Conservation (phyloP, 805 yeast species). For the Nakazawaea anatomiae region DNA sequence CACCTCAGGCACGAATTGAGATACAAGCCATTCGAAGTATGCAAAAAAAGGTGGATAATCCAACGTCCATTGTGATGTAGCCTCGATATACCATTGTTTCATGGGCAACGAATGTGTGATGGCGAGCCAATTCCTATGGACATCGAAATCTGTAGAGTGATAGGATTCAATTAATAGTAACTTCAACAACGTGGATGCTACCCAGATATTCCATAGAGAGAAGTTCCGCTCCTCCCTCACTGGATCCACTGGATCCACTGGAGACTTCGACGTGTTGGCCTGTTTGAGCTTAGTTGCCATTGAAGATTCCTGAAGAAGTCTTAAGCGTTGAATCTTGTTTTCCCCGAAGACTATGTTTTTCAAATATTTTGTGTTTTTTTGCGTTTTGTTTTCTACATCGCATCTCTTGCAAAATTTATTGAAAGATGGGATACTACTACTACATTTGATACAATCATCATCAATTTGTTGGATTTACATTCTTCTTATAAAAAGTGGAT, state of each 20-base stretch:
- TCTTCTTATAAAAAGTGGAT: too few relatives aligned
- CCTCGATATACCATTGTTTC: constrained; percentile 75
- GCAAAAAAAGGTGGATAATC: constrained; percentile 99
- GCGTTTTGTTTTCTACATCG: not conserved
- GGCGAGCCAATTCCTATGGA: constrained; percentile 96
- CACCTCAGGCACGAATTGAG: constrained; percentile 60
- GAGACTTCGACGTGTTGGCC: not conserved
- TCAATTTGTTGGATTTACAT: too few relatives aligned
- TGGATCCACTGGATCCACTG: not conserved
- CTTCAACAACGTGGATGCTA: constrained; percentile 55
- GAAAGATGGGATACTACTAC: too few relatives aligned
- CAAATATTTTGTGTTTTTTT: not conserved
- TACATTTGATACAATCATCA: too few relatives aligned
- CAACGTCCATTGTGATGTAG: constrained; percentile 82
- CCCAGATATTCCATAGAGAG: constrained; percentile 62
- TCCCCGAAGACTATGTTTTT: not conserved
- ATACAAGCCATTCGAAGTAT: constrained; percentile 79
- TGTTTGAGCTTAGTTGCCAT: not conserved
- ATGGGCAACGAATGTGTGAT: constrained; percentile 75
- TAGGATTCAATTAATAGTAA: constrained; percentile 70
- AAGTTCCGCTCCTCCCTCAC: constrained; percentile 22
- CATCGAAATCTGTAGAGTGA: constrained; percentile 95
- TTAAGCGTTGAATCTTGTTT: too few relatives aligned
- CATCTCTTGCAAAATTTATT: not conserved
- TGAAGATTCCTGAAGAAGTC: not conserved